These are phyloP conservation scores for Toxicodendron radicans DNA, from an alignment of 345 rosid species.

Conservation along the genomic window DNA sequence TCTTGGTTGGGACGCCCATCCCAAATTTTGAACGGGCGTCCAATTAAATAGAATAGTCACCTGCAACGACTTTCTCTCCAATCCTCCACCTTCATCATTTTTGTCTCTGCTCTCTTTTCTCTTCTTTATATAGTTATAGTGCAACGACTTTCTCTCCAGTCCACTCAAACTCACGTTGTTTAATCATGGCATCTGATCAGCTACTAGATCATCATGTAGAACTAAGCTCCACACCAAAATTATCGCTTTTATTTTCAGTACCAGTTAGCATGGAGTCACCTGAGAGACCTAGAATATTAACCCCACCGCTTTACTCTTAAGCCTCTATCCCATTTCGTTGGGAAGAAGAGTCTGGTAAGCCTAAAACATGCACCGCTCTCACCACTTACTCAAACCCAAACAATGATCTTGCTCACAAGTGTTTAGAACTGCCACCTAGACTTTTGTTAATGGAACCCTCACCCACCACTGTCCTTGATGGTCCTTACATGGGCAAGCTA, in stretches of 20 bases:
- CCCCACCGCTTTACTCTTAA: conserved; percentile 58
- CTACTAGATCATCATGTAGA: conserved; percentile 24
- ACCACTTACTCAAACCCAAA: conserved; percentile 4
- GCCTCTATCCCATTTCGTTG: conserved; percentile 85
- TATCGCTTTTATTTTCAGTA: conserved; percentile 40
- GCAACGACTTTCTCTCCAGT: no score
- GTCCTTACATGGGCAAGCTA: conserved; percentile 36
- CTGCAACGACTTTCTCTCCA: no score
- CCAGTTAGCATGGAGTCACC: conserved; percentile 50
- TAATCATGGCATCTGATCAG: conserved; percentile 27
- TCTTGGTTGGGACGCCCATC: no score
- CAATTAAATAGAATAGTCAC: no score
- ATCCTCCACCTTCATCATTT: neutral
- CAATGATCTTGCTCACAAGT: conserved; percentile 38
- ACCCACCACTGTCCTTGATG: conserved; percentile 47
- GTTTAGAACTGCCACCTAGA: conserved; percentile 70
- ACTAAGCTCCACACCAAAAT: conserved; percentile 28
- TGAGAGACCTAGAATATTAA: conserved; percentile 48
- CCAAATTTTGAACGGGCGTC: no score
- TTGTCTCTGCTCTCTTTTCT: conserved; percentile 23
- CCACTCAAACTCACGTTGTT: no score
- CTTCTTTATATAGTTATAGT: neutral
- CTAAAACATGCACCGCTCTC: conserved; percentile 46
- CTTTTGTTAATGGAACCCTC: conserved; percentile 50
- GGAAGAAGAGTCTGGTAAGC: conserved; percentile 93